Percentiles rank a stretch among this genome's conserved stretches.
Conservation (phyloP, 768 basidiomycete species). For the Mycena capillaripes region DNA sequence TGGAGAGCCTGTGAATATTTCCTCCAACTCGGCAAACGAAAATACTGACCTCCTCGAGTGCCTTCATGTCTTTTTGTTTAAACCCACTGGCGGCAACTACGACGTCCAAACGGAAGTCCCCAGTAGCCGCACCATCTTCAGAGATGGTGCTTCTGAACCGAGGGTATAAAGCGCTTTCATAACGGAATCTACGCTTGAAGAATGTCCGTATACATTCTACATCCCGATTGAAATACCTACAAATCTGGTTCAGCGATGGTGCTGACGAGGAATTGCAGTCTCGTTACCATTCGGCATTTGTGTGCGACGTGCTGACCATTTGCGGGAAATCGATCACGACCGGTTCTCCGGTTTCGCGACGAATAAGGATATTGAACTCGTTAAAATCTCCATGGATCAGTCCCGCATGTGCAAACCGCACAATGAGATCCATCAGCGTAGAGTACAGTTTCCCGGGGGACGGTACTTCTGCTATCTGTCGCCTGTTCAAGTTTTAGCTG, state of each 20-base stretch:
- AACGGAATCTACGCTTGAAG: slow-evolving; percentile 91
- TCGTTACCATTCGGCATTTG: slow-evolving; percentile 94
- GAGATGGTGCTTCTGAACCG: slow-evolving; percentile 79
- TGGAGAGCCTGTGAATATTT: slow-evolving; percentile 46
- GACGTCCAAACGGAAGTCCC: slow-evolving; percentile 87
- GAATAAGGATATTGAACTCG: slow-evolving; percentile 98
- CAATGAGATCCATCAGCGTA: slow-evolving; percentile 93
- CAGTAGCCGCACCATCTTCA: slow-evolving; percentile 56
- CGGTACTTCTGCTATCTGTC: slow-evolving; percentile 87
- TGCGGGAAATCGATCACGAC: slow-evolving; percentile 99
- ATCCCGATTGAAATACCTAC: slow-evolving; percentile 98
- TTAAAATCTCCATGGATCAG: slow-evolving; percentile 99
- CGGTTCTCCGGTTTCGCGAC: slow-evolving; percentile 78
- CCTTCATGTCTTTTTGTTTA: slow-evolving; percentile 83
- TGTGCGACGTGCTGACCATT: slow-evolving; percentile 98
- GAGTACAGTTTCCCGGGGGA: slow-evolving; percentile 95
- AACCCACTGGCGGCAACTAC: slow-evolving; percentile 96
- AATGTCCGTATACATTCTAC: slow-evolving; percentile 96
- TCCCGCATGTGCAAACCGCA: slow-evolving; percentile 92
- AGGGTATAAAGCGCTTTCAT: slow-evolving; percentile 92
- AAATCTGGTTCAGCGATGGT: slow-evolving; percentile 24
- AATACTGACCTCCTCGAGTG: slow-evolving; percentile 83
- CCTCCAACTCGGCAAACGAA: slow-evolving; percentile 2
- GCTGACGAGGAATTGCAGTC: slow-evolving; percentile 10
- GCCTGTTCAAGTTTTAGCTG: slow-evolving; percentile 60